These are phyloP conservation scores for Albizia julibrissin DNA, from an alignment of 306 rosid genomes.

Conservation along the genomic window DNA sequence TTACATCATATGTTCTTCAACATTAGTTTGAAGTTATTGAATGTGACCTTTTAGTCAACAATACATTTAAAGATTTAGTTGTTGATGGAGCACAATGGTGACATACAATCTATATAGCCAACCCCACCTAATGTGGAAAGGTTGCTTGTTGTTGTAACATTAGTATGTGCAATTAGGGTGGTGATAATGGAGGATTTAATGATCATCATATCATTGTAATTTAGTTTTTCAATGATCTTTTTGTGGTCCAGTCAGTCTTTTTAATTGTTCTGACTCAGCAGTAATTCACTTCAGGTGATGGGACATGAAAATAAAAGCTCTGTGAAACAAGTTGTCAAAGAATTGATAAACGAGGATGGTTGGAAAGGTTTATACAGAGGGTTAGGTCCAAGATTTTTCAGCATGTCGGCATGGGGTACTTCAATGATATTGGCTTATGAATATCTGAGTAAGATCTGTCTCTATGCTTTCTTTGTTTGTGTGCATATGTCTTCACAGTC, in stretches of 20 bases:
- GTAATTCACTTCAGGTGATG: slow-evolving; percentile 57
- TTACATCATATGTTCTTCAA: background rate
- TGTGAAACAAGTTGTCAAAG: slow-evolving; percentile 73
- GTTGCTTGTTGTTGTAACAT: background rate
- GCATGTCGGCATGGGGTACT: slow-evolving; percentile 97
- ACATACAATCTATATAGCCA: background rate
- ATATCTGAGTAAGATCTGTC: slow-evolving; percentile 70
- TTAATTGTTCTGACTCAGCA: slow-evolving; percentile 29
- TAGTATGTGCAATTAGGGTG: background rate
- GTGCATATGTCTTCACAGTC: background rate
- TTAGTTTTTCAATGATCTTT: slow-evolving; percentile 1
- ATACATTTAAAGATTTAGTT: too few species aligned
- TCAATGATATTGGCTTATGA: slow-evolving; percentile 91
- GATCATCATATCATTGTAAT: slow-evolving; percentile 4
- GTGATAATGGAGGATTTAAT: slow-evolving; percentile 5
- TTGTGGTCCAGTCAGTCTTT: slow-evolving; percentile 13
- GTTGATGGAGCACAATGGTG: background rate
- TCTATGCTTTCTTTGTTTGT: slow-evolving; percentile 9
- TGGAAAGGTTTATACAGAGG: slow-evolving; percentile 94
- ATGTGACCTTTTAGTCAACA: too few species aligned
- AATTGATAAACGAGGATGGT: slow-evolving; percentile 77
- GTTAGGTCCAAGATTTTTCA: slow-evolving; percentile 90
- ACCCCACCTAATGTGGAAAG: background rate
- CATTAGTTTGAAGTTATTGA: background rate
- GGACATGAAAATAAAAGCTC: slow-evolving; percentile 68